phyloP scores from a whole-genome alignment of 306 rosid genomes.

The Gastrolobium bilobum region DNA sequence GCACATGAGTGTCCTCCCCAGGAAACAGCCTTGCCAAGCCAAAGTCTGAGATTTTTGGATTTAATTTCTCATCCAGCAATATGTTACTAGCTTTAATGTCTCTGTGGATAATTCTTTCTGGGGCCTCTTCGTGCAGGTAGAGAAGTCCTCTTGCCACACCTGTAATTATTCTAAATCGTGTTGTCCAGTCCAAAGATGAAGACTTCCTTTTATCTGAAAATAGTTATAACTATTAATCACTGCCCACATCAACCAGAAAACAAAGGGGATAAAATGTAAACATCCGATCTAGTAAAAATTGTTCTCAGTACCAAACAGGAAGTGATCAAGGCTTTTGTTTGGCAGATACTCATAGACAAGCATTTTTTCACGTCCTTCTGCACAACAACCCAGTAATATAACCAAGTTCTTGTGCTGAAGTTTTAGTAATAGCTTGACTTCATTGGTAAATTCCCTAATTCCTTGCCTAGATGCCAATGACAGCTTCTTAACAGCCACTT shows the following conservation, averaged over 20 bases:
- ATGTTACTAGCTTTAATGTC: constrained; percentile 94
- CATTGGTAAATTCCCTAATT: constrained; percentile 81
- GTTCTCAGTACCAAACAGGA: constrained; percentile 70
- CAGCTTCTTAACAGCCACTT: constrained; percentile 90
- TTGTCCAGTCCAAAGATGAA: constrained; percentile 72
- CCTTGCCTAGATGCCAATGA: constrained; percentile 86
- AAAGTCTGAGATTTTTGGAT: constrained; percentile 88
- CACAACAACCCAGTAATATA: constrained; percentile 78
- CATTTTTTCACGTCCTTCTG: constrained; percentile 96
- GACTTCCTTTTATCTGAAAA: constrained; percentile 76
- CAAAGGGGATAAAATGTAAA: neutral
- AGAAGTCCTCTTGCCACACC: constrained; percentile 86
- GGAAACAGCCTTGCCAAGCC: constrained; percentile 95
- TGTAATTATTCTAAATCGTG: constrained; percentile 66
- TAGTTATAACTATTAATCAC: constrained; percentile 32
- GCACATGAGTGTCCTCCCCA: constrained; percentile 86
- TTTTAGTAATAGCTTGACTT: constrained; percentile 76
- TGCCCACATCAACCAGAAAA: constrained; percentile 26
- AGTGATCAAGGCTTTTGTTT: constrained; percentile 86
- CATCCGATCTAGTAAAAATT: neutral
- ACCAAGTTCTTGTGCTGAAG: constrained; percentile 91
- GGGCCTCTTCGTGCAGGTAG: constrained; percentile 90
- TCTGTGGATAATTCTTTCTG: constrained; percentile 85
- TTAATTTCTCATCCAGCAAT: constrained; percentile 76
- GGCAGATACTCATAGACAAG: constrained; percentile 91